These are phyloP conservation scores for Ganoderma boninense DNA, from an alignment of 1,284 basidiomycete genomes.

Conservation along the genomic window DNA sequence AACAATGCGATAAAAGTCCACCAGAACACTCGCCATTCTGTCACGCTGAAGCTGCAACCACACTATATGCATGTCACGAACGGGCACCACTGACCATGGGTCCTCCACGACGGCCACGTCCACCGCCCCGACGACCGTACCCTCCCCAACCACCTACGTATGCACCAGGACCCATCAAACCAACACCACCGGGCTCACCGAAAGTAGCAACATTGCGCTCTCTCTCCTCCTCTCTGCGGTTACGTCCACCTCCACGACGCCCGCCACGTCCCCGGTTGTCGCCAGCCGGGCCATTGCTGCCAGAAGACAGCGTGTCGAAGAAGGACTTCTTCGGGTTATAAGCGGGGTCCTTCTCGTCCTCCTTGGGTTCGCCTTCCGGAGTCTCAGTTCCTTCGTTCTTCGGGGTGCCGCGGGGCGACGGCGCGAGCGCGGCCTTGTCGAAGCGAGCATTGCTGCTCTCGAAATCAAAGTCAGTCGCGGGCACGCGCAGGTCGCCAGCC, in stretches of 20 bases:
- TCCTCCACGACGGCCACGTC: constrained; percentile 47
- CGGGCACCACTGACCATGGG: constrained; percentile 34
- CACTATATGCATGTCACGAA: constrained; percentile 19
- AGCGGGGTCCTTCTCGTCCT: constrained; percentile 48
- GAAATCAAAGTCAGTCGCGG: constrained; percentile 82
- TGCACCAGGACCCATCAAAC: constrained; percentile 71
- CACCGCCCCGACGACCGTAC: constrained; percentile 52
- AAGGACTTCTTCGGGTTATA: constrained; percentile 82
- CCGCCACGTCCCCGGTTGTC: constrained; percentile 48
- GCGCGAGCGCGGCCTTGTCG: constrained; percentile 68
- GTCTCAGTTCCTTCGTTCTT: constrained; percentile 41
- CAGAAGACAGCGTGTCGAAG: constrained; percentile 79
- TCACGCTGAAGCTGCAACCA: background rate
- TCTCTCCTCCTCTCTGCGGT: constrained; percentile 78
- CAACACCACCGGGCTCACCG: constrained; percentile 80
- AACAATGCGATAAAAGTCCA: constrained; percentile 16
- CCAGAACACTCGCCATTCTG: background rate
- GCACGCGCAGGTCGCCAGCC: constrained; percentile 53
- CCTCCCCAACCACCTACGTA: constrained; percentile 64
- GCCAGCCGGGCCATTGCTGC: constrained; percentile 38
- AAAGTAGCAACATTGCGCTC: constrained; percentile 84
- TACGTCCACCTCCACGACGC: constrained; percentile 62
- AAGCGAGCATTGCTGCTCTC: constrained; percentile 76
- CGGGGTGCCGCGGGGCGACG: constrained; percentile 34
- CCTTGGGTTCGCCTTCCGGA: constrained; percentile 30